Percentiles rank a stretch among this genome's conserved stretches.
phyloP scores from a whole-genome alignment of 331 rosid species.

The Quercus phellos region DNA sequence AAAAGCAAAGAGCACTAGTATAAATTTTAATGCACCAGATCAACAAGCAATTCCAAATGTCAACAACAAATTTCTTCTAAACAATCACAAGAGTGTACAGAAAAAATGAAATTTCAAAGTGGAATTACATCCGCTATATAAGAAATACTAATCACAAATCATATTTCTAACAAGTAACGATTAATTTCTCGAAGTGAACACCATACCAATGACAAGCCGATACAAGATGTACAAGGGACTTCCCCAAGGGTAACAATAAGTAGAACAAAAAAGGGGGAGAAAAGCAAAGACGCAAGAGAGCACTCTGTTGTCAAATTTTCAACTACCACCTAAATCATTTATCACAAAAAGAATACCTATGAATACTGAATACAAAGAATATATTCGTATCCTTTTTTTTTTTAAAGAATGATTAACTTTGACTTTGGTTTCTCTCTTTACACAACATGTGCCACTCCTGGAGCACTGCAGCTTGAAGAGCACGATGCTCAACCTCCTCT shows the following conservation, averaged over 20 bases:
- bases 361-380: constrained; percentile 32
- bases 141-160: background rate
- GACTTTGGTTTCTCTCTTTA: constrained; percentile 76
- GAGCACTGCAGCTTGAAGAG: constrained; percentile 96
- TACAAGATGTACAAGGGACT: background rate
- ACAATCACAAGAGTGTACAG: background rate
- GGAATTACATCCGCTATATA: background rate
- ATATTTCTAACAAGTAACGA: background rate
- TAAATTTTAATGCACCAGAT: background rate
- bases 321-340: constrained; percentile 25
- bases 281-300: background rate
- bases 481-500: constrained; percentile 94
- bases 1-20: background rate
- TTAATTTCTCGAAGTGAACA: background rate
- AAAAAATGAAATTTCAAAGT: background rate
- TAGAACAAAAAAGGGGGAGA: constrained; percentile 2
- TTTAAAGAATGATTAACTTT: constrained; percentile 10
- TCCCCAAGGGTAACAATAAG: background rate
- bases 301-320: constrained; percentile 2
- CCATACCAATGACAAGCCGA: background rate
- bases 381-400: constrained; percentile 14
- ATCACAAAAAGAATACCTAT: constrained; percentile 9
- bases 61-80: background rate
- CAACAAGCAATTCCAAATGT: background rate
- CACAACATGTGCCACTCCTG: constrained; percentile 92